These are phyloP conservation scores for Nothophytophthora sp. DNA, from an alignment of 352 stramenopile genomes.

Conservation along the genomic window DNA sequence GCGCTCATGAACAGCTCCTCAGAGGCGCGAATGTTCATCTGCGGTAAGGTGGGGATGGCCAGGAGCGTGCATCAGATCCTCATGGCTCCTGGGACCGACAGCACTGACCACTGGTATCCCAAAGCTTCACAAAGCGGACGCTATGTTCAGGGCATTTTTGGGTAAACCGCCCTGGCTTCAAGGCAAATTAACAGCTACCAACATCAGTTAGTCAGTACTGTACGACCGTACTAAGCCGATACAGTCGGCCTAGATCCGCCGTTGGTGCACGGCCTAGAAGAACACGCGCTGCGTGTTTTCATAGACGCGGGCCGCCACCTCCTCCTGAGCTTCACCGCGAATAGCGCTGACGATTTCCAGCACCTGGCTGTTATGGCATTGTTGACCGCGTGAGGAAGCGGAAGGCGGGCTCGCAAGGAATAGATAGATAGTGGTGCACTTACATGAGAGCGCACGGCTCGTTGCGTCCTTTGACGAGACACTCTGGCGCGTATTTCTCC, in stretches of 20 bases:
- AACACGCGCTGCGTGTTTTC: slow-evolving; percentile 74
- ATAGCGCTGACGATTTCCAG: slow-evolving; percentile 80
- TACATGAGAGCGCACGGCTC: slow-evolving; percentile 96
- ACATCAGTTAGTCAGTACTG: not conserved
- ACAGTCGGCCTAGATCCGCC: too few species aligned
- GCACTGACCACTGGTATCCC: slow-evolving; percentile 10
- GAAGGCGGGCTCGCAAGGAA: too few species aligned
- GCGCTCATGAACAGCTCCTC: slow-evolving; percentile 11
- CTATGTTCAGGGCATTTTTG: slow-evolving; percentile 19
- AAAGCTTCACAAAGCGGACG: slow-evolving; percentile 17
- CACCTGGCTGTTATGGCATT: slow-evolving; percentile 71
- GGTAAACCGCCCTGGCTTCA: slow-evolving; percentile 1
- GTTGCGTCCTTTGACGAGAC: slow-evolving; percentile 94
- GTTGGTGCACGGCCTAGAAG: slow-evolving; percentile 45
- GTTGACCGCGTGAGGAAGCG: too few species aligned
- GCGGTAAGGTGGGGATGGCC: slow-evolving; percentile 21
- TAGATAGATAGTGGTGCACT: slow-evolving; percentile 35
- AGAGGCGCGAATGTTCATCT: slow-evolving; percentile 25
- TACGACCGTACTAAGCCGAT: not conserved
- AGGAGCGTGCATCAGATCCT: slow-evolving; percentile 14
- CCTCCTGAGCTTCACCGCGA: slow-evolving; percentile 45
- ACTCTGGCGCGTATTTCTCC: slow-evolving; percentile 90
- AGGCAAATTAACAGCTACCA: not conserved
- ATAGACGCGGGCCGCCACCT: slow-evolving; percentile 49
- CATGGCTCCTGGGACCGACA: not conserved